A percentile compares a stretch with the other conserved stretches of the same genome.
Evolutionary conservation across 2,329 filamentous ascomycete genomes (phyloP).

Genomic region (Penicillium freii): DNA sequence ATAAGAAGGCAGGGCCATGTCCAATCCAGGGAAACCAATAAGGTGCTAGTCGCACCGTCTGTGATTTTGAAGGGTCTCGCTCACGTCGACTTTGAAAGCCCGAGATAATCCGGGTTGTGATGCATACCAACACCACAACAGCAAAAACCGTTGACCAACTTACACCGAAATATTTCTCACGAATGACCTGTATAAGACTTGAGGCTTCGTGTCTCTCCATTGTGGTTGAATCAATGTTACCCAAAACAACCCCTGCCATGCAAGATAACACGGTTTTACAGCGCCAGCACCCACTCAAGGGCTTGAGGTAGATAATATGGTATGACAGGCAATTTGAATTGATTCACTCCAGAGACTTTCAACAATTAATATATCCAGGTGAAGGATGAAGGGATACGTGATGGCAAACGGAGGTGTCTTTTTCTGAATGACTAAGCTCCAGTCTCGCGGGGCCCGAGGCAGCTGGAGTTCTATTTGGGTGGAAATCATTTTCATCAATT

Average conservation of each 20-base stretch:
- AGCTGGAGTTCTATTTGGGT: no score
- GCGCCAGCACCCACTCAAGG: background rate
- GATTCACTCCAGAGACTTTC: background rate
- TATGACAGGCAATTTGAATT: background rate
- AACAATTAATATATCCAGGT: background rate
- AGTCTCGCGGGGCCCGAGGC: no score
- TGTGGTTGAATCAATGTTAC: slow-evolving; percentile 1
- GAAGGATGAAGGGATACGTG: slow-evolving; percentile 1
- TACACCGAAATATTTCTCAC: slow-evolving; percentile 21
- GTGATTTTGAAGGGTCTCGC: slow-evolving; percentile 24
- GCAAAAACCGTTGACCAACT: slow-evolving; percentile 30
- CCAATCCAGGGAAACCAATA: slow-evolving; percentile 62
- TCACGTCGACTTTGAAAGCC: slow-evolving; percentile 34
- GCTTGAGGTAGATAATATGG: background rate
- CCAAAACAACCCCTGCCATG: background rate
- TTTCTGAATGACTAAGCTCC: slow-evolving; percentile 1
- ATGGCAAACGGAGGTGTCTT: background rate
- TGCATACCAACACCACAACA: slow-evolving; percentile 32
- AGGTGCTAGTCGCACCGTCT: slow-evolving; percentile 50
- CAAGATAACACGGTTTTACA: background rate
- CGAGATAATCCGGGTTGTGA: slow-evolving; percentile 41
- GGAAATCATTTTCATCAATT: background rate
- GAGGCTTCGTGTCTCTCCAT: slow-evolving; percentile 23
- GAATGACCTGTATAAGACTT: slow-evolving; percentile 20
- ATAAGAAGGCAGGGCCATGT: slow-evolving; percentile 51